Conservation (phyloP, 768 basidiomycete genomes). For the Amanita thiersii region DNA sequence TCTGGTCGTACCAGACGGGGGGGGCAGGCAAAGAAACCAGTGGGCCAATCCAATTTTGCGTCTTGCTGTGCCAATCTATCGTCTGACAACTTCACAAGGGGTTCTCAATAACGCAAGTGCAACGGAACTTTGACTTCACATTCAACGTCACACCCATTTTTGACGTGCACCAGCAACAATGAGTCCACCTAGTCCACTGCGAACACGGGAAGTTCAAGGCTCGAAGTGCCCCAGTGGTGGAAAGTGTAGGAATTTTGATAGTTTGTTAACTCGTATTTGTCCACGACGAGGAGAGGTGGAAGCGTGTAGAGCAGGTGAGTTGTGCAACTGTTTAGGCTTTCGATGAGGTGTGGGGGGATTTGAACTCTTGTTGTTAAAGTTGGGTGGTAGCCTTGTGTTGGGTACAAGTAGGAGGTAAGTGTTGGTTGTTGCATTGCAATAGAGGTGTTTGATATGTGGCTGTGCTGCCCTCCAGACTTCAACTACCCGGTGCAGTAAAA, state of each 20-base stretch:
- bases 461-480: too few species aligned
- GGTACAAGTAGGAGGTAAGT: slow-evolving; percentile 21
- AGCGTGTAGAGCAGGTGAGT: slow-evolving; percentile 30
- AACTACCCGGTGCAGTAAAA: too few species aligned
- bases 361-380: slow-evolving; percentile 21
- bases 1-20: slow-evolving; percentile 15
- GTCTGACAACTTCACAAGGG: too few species aligned
- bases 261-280: slow-evolving; percentile 39
- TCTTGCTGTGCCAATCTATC: too few species aligned
- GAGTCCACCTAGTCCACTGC: slow-evolving; percentile 21
- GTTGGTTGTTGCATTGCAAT: too few species aligned
- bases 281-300: slow-evolving; percentile 36
- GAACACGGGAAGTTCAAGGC: slow-evolving; percentile 37
- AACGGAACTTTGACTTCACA: slow-evolving; percentile 33
- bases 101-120: slow-evolving; percentile 36
- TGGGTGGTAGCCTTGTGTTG: slow-evolving; percentile 31
- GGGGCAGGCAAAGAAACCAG: slow-evolving; percentile 31
- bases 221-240: slow-evolving; percentile 31
- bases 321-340: slow-evolving; percentile 20
- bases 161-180: slow-evolving; percentile 20
- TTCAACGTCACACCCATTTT: slow-evolving; percentile 6
- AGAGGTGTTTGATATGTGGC: too few species aligned
- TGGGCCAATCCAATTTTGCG: slow-evolving; percentile 27
- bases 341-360: slow-evolving; percentile 7
- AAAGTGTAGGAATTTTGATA: slow-evolving; percentile 28